Conservation (phyloP, 106 monocot species). For the Dioscorea zingiberensis region DNA sequence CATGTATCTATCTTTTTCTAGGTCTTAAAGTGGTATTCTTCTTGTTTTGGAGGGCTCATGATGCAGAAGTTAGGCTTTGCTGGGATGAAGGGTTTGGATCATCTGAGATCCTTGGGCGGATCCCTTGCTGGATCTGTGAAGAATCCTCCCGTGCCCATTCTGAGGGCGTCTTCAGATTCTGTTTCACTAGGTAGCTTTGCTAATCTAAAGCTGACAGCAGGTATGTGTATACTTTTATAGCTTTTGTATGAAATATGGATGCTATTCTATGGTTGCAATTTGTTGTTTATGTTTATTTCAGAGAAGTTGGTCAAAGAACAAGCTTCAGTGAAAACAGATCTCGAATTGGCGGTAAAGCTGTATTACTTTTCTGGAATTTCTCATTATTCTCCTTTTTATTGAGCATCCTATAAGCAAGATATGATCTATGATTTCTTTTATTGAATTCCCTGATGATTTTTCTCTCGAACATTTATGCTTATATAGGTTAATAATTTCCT, state of each 20-base stretch:
- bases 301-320: conserved; percentile 97
- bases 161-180: conserved; percentile 47
- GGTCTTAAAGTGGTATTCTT: no score
- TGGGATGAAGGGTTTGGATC: conserved; percentile 54
- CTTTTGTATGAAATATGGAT: background rate
- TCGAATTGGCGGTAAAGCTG: conserved; percentile 80
- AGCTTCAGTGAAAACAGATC: conserved; percentile 89
- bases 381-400: background rate
- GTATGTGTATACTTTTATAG: conserved; percentile 17
- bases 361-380: background rate
- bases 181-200: conserved; percentile 64
- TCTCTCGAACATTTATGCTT: no score
- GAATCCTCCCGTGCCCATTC: conserved; percentile 3
- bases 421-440: background rate
- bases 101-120: conserved; percentile 44
- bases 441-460: no score
- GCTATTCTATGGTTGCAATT: background rate
- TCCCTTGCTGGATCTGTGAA: conserved; percentile 32
- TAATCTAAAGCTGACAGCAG: conserved; percentile 86
- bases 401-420: background rate
- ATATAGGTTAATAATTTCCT: no score
- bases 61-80: conserved; percentile 80
- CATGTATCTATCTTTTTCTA: no score
- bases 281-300: conserved; percentile 36
- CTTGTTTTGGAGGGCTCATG: background rate